Base-by-base conservation (phyloP, 2,329 filamentous ascomycete species). In the Cladophialophora bantiana region DNA sequence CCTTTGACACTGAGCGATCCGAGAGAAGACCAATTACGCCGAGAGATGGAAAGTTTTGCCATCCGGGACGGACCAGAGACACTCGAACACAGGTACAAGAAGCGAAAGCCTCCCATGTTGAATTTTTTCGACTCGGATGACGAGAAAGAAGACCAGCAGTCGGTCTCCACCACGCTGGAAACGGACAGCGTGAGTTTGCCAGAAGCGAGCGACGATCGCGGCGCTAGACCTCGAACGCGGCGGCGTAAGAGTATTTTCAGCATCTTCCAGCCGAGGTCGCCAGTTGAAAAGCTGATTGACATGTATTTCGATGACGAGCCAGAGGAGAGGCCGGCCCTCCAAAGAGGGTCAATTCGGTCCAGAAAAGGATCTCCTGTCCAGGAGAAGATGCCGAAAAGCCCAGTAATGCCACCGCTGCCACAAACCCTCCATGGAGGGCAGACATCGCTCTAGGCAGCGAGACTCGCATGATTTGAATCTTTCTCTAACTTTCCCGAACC, bases 261-360 rank as follows among this genome's bases (percentile, higher is more conserved):
- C 40, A 59, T 66, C 10, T 69, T 72, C 36, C 65, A 69, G 53
- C 65, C 55, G 42, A 70, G 45, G 54, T 67, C 66, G 15, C 64
- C 67, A 7, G 66, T 71, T 12, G 69, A 71, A 59, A 67, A 63
- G 60, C 55, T 71, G 52, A 69, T 72, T 15, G 71, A 72, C 34
- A 61, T 72, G 58, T 72, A 71, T 48, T 59, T 72, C 34, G 66
- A 69, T 15, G 68, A 72, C 12, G 64, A 69, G 34, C 54, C 48
- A 6, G 64, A 62, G n/a, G 63, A 62, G 50, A 66, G 65, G 40
- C 36, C 58, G 18, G 12, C 35, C 9, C 55, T 55, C 13, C 40
- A 20, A 20, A 45, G 56, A 45, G 45, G 36, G 13, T 65, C 61
- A 3, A 59, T 45, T 34, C 42, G 58, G 20, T 62, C 61, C 12